Base-by-base conservation (phyloP, 2,329 filamentous ascomycete genomes). In the Dactylellina sp. region DNA sequence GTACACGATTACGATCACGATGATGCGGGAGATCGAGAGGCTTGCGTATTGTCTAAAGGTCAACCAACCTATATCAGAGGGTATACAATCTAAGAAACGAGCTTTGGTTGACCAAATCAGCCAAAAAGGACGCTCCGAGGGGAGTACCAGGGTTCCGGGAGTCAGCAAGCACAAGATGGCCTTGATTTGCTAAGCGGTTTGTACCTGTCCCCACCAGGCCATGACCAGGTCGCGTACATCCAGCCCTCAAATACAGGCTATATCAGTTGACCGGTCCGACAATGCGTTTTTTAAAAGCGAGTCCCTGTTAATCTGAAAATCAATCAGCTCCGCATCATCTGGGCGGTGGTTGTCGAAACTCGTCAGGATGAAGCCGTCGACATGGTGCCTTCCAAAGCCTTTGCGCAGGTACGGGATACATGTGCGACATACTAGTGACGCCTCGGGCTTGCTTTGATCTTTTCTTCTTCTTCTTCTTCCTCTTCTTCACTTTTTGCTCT, bases 91-190 rank as follows among this genome's bases (percentile, higher is more conserved):
- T 56, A 50, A 47, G 52, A 46, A 22, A 64, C 66, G 57, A 71
- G 59, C 59, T 64, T 59, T 63, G 59, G 66, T 71, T 59, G 63
- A 71, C 35, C 52, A 71, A 42, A 63, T 63, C 56, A 71, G 66
- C 66, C 66, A 71, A 71, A 71, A 71, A 71, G 66, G 66, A 71
- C 66, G 44, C 66, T 71, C 66, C 57, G 66, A 62, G 52, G 52
- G 28, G 59, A 49, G 66, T 71, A 71, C 66, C 66, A 71, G 66
- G 66, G 66, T 71, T 71, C 50, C 61, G 66, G 66, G 62, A 71
- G 66, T 64, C 59, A 71, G 57, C 59, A 52, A 63, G 57, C 50
- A 55, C 25, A 56, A 53, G 40, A 63, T 63, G 42, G 52, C 42
- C 44, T 66, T 63, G 50, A 40, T 62, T 71, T 71, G 65, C 53